Base-by-base conservation (phyloP, 2,329 filamentous ascomycete genomes). In the Xylariaceae sp. region DNA sequence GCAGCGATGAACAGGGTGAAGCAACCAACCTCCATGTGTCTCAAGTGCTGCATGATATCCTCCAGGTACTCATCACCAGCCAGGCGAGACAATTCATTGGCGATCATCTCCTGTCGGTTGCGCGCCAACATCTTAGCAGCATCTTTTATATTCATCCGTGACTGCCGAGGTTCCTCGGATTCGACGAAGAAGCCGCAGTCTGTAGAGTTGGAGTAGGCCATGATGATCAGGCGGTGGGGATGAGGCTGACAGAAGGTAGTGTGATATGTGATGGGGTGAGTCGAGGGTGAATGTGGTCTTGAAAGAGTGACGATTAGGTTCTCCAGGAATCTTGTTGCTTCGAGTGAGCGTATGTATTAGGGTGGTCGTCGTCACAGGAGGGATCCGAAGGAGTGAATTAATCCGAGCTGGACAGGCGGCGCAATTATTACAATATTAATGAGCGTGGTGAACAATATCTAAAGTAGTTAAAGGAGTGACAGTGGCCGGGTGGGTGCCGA, bases 11-110 rank as follows among this genome's bases (percentile, higher is more conserved):
- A 20, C 20, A 43, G 37, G 20, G 9, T 41, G 48, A 55, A 23
- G 64, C 70, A 59, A 78, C 81, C 65, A 71, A 85, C 86, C 86
- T 99, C 95, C 93, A 99, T 97, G 70, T 90, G 83, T 73, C 91
- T 85, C 89, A 97, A 95, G 77, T 98, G 93, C 71, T 89, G 84
- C 78, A 98, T 86, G 72, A 97, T 89, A 73, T 98, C 93, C 74
- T 96, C 91, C 66, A 96, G 85, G 72, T 98, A 96, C 77, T 97
- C 92, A 53, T 96, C 91, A 59, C 87, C 88, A 48, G 92, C 91
- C 65, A 90, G 79, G 65, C 88, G 86, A 44, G 93, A 97, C 64
- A 98, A 84, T 73, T 98, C 91, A 71, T 92, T 90, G 59, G 89
- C 92, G 66, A 98, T 89, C 64, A 89, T 88, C 71, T 93, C 90